Percentiles rank a stretch among this genome's conserved stretches.
Evolutionary conservation across 2,329 filamentous ascomycete genomes (phyloP).

Genomic region (Verticillium tricorpus): DNA sequence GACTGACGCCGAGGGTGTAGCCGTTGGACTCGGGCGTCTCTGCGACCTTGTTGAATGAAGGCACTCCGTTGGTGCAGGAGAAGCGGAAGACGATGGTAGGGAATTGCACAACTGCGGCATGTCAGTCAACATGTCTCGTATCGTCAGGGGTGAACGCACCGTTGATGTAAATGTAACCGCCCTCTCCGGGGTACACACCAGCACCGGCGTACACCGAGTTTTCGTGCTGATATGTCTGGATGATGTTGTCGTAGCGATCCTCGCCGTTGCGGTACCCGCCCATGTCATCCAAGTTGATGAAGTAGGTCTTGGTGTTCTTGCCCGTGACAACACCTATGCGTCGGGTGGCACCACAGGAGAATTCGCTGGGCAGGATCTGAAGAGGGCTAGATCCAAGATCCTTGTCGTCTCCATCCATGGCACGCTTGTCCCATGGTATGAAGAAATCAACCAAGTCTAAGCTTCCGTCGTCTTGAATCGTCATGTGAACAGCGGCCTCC

Average conservation of each 20-base stretch:
- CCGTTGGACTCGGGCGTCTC: constrained; percentile 45
- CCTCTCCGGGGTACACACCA: constrained; percentile 43
- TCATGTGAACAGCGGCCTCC: constrained; percentile 40
- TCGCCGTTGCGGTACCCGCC: constrained; percentile 33
- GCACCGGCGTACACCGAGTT: constrained; percentile 42
- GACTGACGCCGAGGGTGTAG: constrained; percentile 49
- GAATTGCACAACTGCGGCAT: constrained; percentile 41
- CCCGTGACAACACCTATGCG: constrained; percentile 45
- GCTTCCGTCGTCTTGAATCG: constrained; percentile 33
- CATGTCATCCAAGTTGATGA: constrained; percentile 34
- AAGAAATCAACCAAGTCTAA: constrained; percentile 47
- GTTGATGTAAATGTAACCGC: constrained; percentile 44
- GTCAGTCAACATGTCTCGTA: neutral
- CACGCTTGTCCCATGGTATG: constrained; percentile 47
- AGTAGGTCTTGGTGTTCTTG: constrained; percentile 46
- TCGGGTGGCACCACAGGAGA: constrained; percentile 36
- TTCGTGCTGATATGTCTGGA: constrained; percentile 38
- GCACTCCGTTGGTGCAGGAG: constrained; percentile 43
- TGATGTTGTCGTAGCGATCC: constrained; percentile 33
- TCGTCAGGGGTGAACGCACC: constrained; percentile 4
- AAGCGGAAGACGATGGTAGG: constrained; percentile 55
- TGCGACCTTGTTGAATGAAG: constrained; percentile 49
- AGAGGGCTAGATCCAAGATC: constrained; percentile 44
- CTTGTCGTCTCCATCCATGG: constrained; percentile 44
- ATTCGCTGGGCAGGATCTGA: constrained; percentile 35